Conservation (phyloP, 1,284 basidiomycete species). For the Gomphus sp. region DNA sequence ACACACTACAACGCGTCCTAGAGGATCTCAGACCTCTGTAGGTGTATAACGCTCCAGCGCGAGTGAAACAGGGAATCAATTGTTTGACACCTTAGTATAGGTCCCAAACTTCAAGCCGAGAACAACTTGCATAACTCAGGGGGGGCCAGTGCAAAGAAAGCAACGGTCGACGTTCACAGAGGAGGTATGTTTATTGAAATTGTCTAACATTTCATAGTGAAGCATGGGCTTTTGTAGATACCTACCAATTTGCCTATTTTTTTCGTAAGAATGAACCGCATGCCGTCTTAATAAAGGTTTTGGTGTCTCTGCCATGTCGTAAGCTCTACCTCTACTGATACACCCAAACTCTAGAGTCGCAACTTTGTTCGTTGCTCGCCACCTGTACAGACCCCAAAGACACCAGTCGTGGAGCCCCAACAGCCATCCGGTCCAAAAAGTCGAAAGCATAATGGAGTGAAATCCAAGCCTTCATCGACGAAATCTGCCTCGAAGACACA, state of each 20-base stretch:
- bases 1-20: conserved; percentile 57
- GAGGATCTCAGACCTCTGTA: conserved; percentile 63
- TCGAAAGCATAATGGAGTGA: not conserved
- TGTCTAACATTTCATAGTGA: not conserved
- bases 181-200: conserved; percentile 41
- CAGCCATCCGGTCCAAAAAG: not conserved
- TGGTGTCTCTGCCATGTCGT: not conserved
- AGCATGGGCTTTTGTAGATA: conserved; percentile 34
- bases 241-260: conserved; percentile 76
- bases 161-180: conserved; percentile 60
- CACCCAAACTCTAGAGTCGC: not conserved
- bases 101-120: conserved; percentile 58
- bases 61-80: not conserved
- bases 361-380: not conserved
- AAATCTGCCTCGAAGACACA: not conserved
- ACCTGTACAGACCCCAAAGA: not conserved
- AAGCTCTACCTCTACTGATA: not conserved
- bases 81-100: conserved; percentile 34
- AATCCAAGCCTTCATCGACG: not conserved
- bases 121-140: conserved; percentile 32
- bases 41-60: conserved; percentile 14
- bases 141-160: conserved; percentile 39
- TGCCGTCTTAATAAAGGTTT: conserved; percentile 63
- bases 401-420: not conserved
- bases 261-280: conserved; percentile 68